phyloP scores from a whole-genome alignment of 1,284 basidiomycete species.

The Puccinia hordei region DNA sequence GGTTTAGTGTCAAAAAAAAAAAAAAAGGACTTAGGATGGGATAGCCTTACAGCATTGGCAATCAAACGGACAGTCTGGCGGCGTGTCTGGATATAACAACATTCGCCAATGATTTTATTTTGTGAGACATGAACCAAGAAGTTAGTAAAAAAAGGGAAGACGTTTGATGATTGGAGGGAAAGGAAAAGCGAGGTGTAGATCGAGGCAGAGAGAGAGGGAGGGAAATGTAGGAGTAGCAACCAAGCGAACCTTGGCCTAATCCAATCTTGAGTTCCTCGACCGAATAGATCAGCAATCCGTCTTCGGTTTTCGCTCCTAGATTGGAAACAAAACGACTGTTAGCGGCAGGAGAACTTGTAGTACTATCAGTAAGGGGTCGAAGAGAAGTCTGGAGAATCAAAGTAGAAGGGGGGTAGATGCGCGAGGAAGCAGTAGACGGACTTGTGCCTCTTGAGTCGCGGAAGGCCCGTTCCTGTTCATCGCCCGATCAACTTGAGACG shows the following conservation, averaged over 20 bases:
- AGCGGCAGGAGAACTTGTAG: not conserved
- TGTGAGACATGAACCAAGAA: not conserved
- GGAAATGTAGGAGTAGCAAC: not conserved
- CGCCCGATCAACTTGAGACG: not conserved
- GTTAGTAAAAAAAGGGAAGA: not conserved
- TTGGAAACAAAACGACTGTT: not conserved
- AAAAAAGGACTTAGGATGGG: too few species aligned
- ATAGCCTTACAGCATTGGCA: conserved; percentile 24
- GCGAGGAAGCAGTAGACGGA: not conserved
- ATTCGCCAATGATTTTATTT: not conserved
- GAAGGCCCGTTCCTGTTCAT: conserved; percentile 5
- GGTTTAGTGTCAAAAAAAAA: not conserved
- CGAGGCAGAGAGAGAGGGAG: too few species aligned
- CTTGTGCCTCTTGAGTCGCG: conserved; percentile 1
- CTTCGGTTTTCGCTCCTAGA: conserved; percentile 4
- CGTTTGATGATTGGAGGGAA: not conserved
- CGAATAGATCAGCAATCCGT: conserved; percentile 17
- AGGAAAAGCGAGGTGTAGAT: too few species aligned
- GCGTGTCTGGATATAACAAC: conserved; percentile 1
- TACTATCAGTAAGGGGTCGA: not conserved
- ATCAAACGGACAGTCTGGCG: conserved; percentile 29
- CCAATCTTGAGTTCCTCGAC: conserved; percentile 33
- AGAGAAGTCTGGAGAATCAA: not conserved
- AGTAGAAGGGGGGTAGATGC: too few species aligned
- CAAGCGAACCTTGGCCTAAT: conserved; percentile 1